These are phyloP conservation scores for Avena insularis DNA, from an alignment of 176 grass and related monocot species.

Conservation along the genomic window DNA sequence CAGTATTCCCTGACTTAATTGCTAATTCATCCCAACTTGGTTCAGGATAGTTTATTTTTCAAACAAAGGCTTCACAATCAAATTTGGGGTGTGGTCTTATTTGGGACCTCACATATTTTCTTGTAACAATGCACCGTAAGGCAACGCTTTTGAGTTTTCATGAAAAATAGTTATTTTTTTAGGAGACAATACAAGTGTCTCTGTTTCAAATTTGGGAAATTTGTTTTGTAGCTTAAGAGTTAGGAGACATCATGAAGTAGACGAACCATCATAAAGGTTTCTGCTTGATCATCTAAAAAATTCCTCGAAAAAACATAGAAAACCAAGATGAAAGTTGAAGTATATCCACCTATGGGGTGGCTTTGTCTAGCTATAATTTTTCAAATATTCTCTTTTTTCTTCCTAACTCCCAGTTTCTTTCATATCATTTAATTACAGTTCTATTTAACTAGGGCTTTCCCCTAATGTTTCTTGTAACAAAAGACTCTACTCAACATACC, in stretches of 20 bases:
- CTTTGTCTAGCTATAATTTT: constrained; percentile 24
- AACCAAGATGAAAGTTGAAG: not conserved
- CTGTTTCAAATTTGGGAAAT: not conserved
- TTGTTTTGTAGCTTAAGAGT: not conserved
- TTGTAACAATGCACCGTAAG: not conserved
- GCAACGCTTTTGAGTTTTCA: not conserved
- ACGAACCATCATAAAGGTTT: constrained; percentile 16
- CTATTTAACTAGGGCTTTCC: not conserved
- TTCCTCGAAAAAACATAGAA: not conserved
- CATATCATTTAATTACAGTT: not conserved
- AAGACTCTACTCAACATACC: not conserved
- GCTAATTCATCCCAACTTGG: constrained; percentile 4
- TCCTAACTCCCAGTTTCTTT: not conserved
- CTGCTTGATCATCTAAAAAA: constrained; percentile 25
- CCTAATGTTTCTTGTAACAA: not conserved
- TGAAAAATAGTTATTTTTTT: not conserved
- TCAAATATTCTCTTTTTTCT: not conserved
- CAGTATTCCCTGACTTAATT: not conserved
- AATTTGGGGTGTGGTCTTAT: too few relatives aligned
- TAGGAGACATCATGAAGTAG: not conserved
- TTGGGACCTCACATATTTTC: too few relatives aligned
- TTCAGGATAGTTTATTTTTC: not conserved
- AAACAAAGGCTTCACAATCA: too few relatives aligned
- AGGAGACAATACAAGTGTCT: not conserved
- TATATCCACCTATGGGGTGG: not conserved